A percentile compares a stretch with the other conserved stretches of the same genome.
These are phyloP conservation scores for Aethionema arabicum DNA, from an alignment of 345 rosid species.

Conservation along the genomic window DNA sequence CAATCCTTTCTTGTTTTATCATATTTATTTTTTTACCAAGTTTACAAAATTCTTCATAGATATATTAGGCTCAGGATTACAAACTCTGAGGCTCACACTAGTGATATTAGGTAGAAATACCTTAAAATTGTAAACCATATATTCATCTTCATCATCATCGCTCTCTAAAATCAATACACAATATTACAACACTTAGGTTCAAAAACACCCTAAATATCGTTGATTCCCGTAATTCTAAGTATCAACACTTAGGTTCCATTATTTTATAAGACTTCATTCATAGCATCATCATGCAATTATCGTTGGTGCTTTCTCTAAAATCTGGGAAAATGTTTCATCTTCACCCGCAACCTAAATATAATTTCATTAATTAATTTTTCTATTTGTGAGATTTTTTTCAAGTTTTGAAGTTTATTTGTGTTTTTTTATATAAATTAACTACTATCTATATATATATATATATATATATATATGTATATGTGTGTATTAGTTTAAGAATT, in stretches of 20 bases:
- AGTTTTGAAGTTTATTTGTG: too few species aligned
- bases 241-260: too few species aligned
- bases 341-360: constrained; percentile 16
- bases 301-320: constrained; percentile 79
- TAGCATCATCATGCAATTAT: constrained; percentile 70
- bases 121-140: constrained; percentile 40
- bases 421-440: too few species aligned
- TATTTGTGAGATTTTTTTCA: too few species aligned
- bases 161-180: constrained; percentile 4
- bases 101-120: constrained; percentile 55
- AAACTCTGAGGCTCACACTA: constrained; percentile 36
- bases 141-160: constrained; percentile 17
- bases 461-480: too few species aligned
- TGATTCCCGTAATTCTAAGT: too few species aligned
- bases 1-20: constrained; percentile 12
- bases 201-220: too few species aligned
- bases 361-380: too few species aligned
- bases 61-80: constrained; percentile 36
- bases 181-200: too few species aligned
- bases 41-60: constrained; percentile 36
- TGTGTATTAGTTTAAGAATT: too few species aligned
- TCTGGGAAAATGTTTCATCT: constrained; percentile 65
- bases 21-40: constrained; percentile 40
- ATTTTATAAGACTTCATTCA: constrained; percentile 73
- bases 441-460: too few species aligned